A percentile compares a stretch with the other conserved stretches of the same genome.
Conservation (phyloP, 192 early-diverging fungal genomes). For the Backusella sp. region DNA sequence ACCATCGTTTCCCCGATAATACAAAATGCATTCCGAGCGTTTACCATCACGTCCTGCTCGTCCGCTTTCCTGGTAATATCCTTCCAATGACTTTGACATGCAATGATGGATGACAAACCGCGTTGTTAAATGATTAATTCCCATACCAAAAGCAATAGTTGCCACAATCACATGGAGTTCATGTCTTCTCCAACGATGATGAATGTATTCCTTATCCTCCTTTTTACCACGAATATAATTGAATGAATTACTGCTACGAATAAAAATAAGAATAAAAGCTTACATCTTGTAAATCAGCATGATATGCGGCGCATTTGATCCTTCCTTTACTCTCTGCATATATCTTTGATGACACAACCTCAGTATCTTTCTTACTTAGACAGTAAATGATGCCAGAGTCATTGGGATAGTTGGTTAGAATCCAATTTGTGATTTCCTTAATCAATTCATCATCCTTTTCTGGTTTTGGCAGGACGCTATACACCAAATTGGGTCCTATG, state of each 20-base stretch:
- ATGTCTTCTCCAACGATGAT: constrained; percentile 78
- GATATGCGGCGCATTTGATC: constrained; percentile 58
- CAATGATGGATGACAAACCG: constrained; percentile 74
- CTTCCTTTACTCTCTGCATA: constrained; percentile 41
- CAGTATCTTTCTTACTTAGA: constrained; percentile 61
- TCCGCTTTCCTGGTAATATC: constrained; percentile 76
- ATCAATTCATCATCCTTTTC: constrained; percentile 39
- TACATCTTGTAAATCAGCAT: constrained; percentile 61
- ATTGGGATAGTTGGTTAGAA: constrained; percentile 43
- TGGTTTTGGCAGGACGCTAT: constrained; percentile 55
- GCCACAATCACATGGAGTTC: constrained; percentile 68
- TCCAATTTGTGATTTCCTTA: constrained; percentile 56
- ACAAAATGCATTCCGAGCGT: constrained; percentile 64
- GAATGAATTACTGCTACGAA: neutral
- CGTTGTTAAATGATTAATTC: constrained; percentile 69
- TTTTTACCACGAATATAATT: constrained; percentile 27
- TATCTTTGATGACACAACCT: constrained; percentile 50
- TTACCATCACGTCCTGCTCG: constrained; percentile 69
- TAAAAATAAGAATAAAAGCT: neutral
- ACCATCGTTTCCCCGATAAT: constrained; percentile 66
- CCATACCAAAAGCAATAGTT: constrained; percentile 77
- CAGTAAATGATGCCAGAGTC: constrained; percentile 71
- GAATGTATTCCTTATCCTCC: constrained; percentile 75
- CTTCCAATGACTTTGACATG: constrained; percentile 70
- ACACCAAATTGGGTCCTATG: constrained; percentile 55